Percentiles rank a stretch among this genome's conserved stretches.
Evolutionary conservation across 140 eudicot genomes (phyloP).

Genomic region (Stevia rebaudiana): DNA sequence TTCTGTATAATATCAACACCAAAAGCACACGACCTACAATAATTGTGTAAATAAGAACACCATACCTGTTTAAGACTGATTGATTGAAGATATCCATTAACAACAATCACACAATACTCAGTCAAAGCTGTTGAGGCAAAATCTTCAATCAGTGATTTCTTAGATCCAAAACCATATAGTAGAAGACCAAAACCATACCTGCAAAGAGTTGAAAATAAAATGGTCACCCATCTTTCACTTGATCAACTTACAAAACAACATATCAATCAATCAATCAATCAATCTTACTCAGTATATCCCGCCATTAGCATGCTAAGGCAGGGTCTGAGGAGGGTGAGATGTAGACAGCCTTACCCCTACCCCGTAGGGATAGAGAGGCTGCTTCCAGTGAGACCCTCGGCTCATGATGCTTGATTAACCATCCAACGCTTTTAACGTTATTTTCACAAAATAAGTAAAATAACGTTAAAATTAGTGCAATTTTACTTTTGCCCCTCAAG

Average conservation of each 20-base stretch:
- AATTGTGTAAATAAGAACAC: slow-evolving; percentile 4
- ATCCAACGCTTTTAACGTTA: too few relatives aligned
- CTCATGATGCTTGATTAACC: too few relatives aligned
- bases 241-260: not conserved
- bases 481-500: too few relatives aligned
- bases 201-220: slow-evolving; percentile 14
- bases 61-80: slow-evolving; percentile 78
- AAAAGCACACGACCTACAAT: not conserved
- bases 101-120: slow-evolving; percentile 62
- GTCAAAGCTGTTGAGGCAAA: slow-evolving; percentile 80
- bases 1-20: not conserved
- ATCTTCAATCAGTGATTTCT: slow-evolving; percentile 78
- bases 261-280: too few relatives aligned
- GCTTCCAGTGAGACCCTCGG: too few relatives aligned
- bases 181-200: slow-evolving; percentile 89
- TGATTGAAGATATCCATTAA: slow-evolving; percentile 84
- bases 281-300: too few relatives aligned
- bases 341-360: too few relatives aligned
- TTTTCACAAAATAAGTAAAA: too few relatives aligned
- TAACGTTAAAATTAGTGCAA: too few relatives aligned
- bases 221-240: slow-evolving; percentile 1
- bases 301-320: too few relatives aligned
- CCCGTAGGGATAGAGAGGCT: too few relatives aligned
- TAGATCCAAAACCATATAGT: slow-evolving; percentile 95
- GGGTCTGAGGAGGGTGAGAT: too few relatives aligned